Evolutionary conservation across 805 yeast species (phyloP).

Genomic region (Starmerella lactis-condensi): DNA sequence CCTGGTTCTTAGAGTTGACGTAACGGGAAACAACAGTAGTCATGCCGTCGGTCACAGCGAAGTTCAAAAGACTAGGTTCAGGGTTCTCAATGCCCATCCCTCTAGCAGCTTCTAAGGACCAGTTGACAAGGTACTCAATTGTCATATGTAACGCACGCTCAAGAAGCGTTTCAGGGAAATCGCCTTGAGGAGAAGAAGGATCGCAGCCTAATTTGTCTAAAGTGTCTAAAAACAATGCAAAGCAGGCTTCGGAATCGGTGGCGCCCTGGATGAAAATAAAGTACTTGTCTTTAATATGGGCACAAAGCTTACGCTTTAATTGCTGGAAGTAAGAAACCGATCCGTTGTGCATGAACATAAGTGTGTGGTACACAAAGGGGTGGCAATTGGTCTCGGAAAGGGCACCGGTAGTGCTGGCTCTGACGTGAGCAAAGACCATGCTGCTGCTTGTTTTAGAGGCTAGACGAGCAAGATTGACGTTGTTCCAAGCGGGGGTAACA

Average conservation of each 20-base stretch:
- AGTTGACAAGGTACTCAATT: slow-evolving; percentile 53
- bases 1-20: slow-evolving; percentile 74
- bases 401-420: slow-evolving; percentile 92
- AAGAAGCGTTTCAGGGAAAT: slow-evolving; percentile 30
- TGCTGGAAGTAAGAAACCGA: slow-evolving; percentile 45
- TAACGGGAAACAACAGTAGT: slow-evolving; percentile 75
- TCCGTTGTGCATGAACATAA: slow-evolving; percentile 97
- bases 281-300: slow-evolving; percentile 61
- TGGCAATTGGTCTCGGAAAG: slow-evolving; percentile 91
- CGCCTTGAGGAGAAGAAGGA: slow-evolving; percentile 39
- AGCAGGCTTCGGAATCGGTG: slow-evolving; percentile 90
- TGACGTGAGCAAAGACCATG: slow-evolving; percentile 81
- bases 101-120: slow-evolving; percentile 47
- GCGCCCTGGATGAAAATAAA: slow-evolving; percentile 74
- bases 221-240: slow-evolving; percentile 70
- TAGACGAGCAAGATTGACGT: slow-evolving; percentile 65
- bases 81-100: slow-evolving; percentile 20
- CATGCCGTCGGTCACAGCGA: slow-evolving; percentile 88
- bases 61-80: slow-evolving; percentile 75
- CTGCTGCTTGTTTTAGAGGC: slow-evolving; percentile 74
- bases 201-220: slow-evolving; percentile 58
- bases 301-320: slow-evolving; percentile 55
- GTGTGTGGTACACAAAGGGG: slow-evolving; percentile 71
- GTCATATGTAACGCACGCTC: slow-evolving; percentile 55
- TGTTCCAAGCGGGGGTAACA: slow-evolving; percentile 91